Evolutionary conservation across 768 basidiomycete genomes (phyloP).

Genomic region (Panaeolus cyanescens): DNA sequence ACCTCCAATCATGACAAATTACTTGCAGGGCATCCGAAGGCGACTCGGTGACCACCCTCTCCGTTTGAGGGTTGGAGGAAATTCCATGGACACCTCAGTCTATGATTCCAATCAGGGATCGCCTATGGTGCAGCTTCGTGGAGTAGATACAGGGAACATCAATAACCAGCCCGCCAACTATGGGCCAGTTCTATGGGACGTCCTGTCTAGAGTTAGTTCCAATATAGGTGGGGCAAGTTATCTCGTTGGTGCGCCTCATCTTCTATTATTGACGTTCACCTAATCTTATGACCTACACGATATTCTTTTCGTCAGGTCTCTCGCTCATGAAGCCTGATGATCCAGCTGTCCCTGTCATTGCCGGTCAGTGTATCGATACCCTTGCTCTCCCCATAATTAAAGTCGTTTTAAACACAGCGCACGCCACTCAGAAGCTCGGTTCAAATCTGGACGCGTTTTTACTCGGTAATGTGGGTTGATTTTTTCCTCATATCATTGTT

Average conservation of each 20-base stretch:
- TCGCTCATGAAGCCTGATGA: slow-evolving; percentile 42
- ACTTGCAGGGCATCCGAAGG: slow-evolving; percentile 53
- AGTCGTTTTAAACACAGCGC: slow-evolving; percentile 19
- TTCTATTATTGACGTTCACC: neutral
- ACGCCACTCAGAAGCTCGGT: slow-evolving; percentile 38
- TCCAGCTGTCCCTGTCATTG: slow-evolving; percentile 30
- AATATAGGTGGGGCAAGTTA: slow-evolving; percentile 30
- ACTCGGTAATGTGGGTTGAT: slow-evolving; percentile 46
- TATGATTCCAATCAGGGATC: slow-evolving; percentile 42
- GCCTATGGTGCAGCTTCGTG: slow-evolving; percentile 41
- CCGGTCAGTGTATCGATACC: slow-evolving; percentile 16
- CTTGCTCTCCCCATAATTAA: neutral
- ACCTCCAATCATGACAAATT: slow-evolving; percentile 56
- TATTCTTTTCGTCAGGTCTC: slow-evolving; percentile 36
- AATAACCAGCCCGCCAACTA: slow-evolving; percentile 52
- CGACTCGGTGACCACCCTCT: slow-evolving; percentile 45
- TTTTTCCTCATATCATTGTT: neutral
- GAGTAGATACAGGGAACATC: slow-evolving; percentile 29
- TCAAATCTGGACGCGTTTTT: slow-evolving; percentile 44
- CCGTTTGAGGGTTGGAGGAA: slow-evolving; percentile 53
- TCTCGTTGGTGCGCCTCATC: slow-evolving; percentile 28
- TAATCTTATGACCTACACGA: neutral
- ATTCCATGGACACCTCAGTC: slow-evolving; percentile 45
- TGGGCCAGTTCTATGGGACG: slow-evolving; percentile 48
- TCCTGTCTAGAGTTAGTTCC: slow-evolving; percentile 39